Evolutionary conservation across 345 rosid genomes (phyloP), one percentile per base, ranked within the genome.

Genomic region (Syzygium aromaticum): DNA sequence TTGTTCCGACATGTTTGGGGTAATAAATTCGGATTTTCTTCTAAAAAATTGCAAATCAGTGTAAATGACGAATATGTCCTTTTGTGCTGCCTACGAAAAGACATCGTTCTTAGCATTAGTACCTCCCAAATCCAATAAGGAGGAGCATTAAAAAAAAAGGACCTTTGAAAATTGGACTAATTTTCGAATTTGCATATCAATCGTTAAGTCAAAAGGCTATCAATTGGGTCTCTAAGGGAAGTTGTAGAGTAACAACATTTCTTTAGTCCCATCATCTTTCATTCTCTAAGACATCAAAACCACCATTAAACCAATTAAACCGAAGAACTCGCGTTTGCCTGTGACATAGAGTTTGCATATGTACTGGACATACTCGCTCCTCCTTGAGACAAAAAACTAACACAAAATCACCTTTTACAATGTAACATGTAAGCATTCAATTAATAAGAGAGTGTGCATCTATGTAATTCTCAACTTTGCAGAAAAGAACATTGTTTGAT

Each of bases 1-100:
- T 30, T 3, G 46, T 28, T 2, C 10, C 3, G 15, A 1, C 38
- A 14, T 6, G 5, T 63, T 3, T 15, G 1, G 2, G 1, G 1
- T 5, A 33, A 67, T 9, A 2, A 73, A 40, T 9, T 9, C 2
- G 2, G 1, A 67, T 30, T 15, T 67, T 67, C 33, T 6, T 3
- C 7, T 30, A 16, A 64, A 11, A 30, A 30, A 64, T 3, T 2
- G 0, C 7, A 9, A 2, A 19, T 67, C 1, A 67, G 3, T 4
- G 49, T 4, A 33, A 33, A 10, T 73, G 23, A 73, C 1, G 10
- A 23, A 56, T 23, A 56, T 10, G n/a, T 23, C 27, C n/a, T 9
- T 22, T 22, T 8, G 2, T 23, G 3, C 5, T 8, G 27, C 5
- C 10, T 11, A 23, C 23, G 61, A 56, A 23, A 23, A 22, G 21